These are phyloP conservation scores for Leccinum incarnatum DNA, from an alignment of 768 basidiomycete species.

Conservation along the genomic window DNA sequence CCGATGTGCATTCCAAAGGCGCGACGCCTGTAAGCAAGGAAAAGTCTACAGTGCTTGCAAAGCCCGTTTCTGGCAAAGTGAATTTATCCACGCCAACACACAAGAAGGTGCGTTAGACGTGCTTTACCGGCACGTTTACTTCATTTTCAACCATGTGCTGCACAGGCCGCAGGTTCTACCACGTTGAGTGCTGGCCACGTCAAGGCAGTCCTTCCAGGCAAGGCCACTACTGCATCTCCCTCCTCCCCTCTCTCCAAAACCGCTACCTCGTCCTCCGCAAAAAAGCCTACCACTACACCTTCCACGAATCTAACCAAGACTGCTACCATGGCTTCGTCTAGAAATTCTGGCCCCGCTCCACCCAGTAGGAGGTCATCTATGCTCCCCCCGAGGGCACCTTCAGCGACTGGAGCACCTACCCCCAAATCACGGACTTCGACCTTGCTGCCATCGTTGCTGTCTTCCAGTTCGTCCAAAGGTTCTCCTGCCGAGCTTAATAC, in stretches of 20 bases:
- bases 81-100: conserved; percentile 54
- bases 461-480: conserved; percentile 21
- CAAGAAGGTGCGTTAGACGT: conserved; percentile 57
- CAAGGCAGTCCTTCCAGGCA: conserved; percentile 43
- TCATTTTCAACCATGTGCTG: conserved; percentile 28
- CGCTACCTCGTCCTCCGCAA: conserved; percentile 28
- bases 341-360: conserved; percentile 31
- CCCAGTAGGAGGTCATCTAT: conserved; percentile 34
- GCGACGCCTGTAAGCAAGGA: conserved; percentile 25
- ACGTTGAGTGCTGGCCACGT: conserved; percentile 60
- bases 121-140: conserved; percentile 18
- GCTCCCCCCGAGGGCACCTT: conserved; percentile 34
- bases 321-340: conserved; percentile 32
- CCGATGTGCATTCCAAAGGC: conserved; percentile 24
- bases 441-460: conserved; percentile 25
- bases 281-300: conserved; percentile 27
- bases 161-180: conserved; percentile 61
- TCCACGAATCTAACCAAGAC: conserved; percentile 34
- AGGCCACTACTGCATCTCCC: conserved; percentile 36
- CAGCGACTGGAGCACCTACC: conserved; percentile 38
- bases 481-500: conserved; percentile 22
- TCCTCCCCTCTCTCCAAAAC: conserved; percentile 34
- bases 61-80: conserved; percentile 43
- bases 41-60: conserved; percentile 40
- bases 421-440: conserved; percentile 39